phyloP scores from a whole-genome alignment of 2,329 filamentous ascomycete species.

The Penicillium occitanis region DNA sequence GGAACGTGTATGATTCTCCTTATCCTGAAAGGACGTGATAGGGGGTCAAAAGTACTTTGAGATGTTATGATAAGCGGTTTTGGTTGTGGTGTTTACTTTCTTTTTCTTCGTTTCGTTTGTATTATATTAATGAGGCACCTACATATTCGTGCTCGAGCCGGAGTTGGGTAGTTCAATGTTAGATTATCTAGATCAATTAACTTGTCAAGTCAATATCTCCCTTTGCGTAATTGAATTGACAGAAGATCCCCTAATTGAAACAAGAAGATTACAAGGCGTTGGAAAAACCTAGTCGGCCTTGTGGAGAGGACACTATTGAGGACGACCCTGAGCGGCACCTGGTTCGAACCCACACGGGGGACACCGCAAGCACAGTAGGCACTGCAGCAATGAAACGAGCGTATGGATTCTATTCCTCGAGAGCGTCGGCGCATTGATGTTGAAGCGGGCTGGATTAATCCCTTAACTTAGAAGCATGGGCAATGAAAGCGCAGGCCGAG shows the following conservation, averaged over 20 bases:
- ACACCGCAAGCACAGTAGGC: background rate
- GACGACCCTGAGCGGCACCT: background rate
- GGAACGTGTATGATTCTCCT: slow-evolving; percentile 16
- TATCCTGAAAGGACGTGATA: background rate
- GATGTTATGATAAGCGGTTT: slow-evolving; percentile 3
- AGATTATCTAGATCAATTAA: background rate
- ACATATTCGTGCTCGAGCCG: background rate
- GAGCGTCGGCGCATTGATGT: background rate
- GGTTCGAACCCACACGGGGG: background rate
- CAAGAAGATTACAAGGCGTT: background rate
- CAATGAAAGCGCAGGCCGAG: too few relatives aligned
- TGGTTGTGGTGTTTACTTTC: background rate
- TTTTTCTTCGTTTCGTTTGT: slow-evolving; percentile 1
- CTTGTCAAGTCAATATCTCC: background rate
- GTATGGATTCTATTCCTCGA: background rate
- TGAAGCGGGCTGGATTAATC: background rate
- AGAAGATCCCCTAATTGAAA: background rate
- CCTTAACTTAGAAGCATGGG: too few relatives aligned
- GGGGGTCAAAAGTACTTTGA: background rate
- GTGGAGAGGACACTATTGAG: background rate
- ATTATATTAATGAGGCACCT: background rate
- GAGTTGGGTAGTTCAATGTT: background rate
- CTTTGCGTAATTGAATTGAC: background rate
- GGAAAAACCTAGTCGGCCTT: background rate
- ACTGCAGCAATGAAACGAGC: background rate